Base-by-base conservation (phyloP, 2,329 filamentous ascomycete genomes). In the Metarhizium brunneum region DNA sequence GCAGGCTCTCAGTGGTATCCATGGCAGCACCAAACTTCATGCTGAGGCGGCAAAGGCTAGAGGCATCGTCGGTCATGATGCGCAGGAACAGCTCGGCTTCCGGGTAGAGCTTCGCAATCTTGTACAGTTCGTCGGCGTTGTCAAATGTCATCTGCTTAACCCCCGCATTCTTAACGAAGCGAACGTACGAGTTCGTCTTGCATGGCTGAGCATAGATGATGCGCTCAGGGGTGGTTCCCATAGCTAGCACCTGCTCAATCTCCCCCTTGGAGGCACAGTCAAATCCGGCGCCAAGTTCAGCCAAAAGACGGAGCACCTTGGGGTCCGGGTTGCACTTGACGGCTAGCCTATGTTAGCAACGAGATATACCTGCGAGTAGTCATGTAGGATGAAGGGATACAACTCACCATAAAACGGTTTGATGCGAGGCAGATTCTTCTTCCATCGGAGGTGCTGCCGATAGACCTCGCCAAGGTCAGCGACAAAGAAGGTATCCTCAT, bases 91-190 rank as follows among this genome's bases (percentile, higher is more conserved):
- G 84, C 76, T 96, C 90, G 32, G 94, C 94, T 50, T 84, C 84
- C 2, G 94, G 92, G 68, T 83, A 96, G 64, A 94, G 83, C 72
- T 90, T 88, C 73, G 95, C 94, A 72, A 95, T 92, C 82, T 99
- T 99, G 83, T 92, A 90, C 53, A 99, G 83, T 80, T 99, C 94
- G 71, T 99, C 94, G 69, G 88, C 84, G 66, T 99, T 99, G 81
- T 99, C 94, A 69, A 99, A 97, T 2, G 94, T 99, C 92, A 99
- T 97, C 79, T 96, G 90, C 76, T 88, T 92, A 69, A 99, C 94
- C 63, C 87, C 88, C 62, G 86, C 79, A 68, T 84, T 82, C 67
- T 88, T 85, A 61, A 95, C 94, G 68, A 92, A 95, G 68, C 92
- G 90, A 60, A 99, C 81, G 72, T 96, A 97, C 50, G 92, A 96